A percentile compares a stretch with the other conserved stretches of the same genome.
Evolutionary conservation across 2,329 filamentous ascomycete species (phyloP).

Genomic region (Rutstroemia sp.): DNA sequence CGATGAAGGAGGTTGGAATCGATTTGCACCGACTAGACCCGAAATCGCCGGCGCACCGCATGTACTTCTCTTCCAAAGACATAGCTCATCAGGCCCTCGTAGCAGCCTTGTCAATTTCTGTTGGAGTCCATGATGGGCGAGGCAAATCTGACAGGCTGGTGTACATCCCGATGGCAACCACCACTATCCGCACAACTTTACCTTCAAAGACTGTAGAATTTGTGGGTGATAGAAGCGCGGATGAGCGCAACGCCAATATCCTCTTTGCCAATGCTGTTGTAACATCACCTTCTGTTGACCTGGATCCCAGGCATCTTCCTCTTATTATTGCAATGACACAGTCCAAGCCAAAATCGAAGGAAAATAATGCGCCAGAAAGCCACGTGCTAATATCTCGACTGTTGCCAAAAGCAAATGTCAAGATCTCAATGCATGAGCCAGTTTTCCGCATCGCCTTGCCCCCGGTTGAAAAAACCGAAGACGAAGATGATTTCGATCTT

Average conservation of each 20-base stretch:
- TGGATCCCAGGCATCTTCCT: slow-evolving; percentile 87
- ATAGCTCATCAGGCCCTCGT: slow-evolving; percentile 91
- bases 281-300: slow-evolving; percentile 88
- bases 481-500: slow-evolving; percentile 81
- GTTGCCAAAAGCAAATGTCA: slow-evolving; percentile 87
- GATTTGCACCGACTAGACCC: slow-evolving; percentile 88
- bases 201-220: slow-evolving; percentile 90
- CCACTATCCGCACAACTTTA: slow-evolving; percentile 85
- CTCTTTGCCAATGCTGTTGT: slow-evolving; percentile 94
- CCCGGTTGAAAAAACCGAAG: slow-evolving; percentile 57
- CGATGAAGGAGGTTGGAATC: slow-evolving; percentile 93
- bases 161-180: slow-evolving; percentile 96
- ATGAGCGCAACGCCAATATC: slow-evolving; percentile 91
- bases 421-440: slow-evolving; percentile 93
- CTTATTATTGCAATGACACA: slow-evolving; percentile 72
- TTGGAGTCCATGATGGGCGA: slow-evolving; percentile 85
- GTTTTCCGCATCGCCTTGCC: slow-evolving; percentile 86
- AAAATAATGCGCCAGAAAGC: slow-evolving; percentile 40
- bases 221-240: slow-evolving; percentile 59
- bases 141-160: slow-evolving; percentile 79
- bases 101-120: slow-evolving; percentile 84
- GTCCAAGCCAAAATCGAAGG: slow-evolving; percentile 39
- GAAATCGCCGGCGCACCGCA: slow-evolving; percentile 88
- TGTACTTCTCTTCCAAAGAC: slow-evolving; percentile 93
- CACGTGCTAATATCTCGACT: slow-evolving; percentile 79